Conservation (phyloP, 225 moss, liverwort and hornwort genomes). For the Bryum argenteum region DNA sequence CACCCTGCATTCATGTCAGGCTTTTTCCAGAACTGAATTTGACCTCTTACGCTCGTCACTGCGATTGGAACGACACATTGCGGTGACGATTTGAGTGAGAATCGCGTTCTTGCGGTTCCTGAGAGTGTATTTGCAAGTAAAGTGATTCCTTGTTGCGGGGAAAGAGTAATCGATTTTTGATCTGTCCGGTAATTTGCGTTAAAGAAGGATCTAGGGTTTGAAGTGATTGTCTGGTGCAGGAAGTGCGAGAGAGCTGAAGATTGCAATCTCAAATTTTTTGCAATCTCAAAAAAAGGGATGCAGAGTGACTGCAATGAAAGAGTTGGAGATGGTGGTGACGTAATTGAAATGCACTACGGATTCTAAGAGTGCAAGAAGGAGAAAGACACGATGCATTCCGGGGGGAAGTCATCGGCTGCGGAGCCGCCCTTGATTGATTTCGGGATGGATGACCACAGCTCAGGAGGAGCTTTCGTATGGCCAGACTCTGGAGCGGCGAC, state of each 20-base stretch:
- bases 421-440: slow-evolving; percentile 58
- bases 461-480: slow-evolving; percentile 16
- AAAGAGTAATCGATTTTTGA: neutral
- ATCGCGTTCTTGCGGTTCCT: too few relatives aligned
- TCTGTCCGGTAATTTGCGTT: slow-evolving; percentile 2
- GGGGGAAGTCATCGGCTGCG: slow-evolving; percentile 33
- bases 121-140: too few relatives aligned
- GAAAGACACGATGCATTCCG: slow-evolving; percentile 36
- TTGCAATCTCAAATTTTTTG: too few relatives aligned
- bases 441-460: slow-evolving; percentile 41
- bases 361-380: slow-evolving; percentile 6
- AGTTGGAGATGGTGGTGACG: slow-evolving; percentile 26
- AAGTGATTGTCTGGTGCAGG: neutral
- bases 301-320: slow-evolving; percentile 26
- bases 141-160: too few relatives aligned
- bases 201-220: too few relatives aligned
- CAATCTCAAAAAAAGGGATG: too few relatives aligned
- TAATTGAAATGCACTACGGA: neutral
- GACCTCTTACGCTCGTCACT: neutral
- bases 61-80: neutral
- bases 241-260: neutral
- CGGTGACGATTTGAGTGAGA: too few relatives aligned
- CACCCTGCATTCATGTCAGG: neutral
- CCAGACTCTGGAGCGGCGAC: neutral
- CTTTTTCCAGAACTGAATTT: too few relatives aligned